Conservation (phyloP, 805 yeast genomes). For the Schizosaccharomyces pombe region DNA sequence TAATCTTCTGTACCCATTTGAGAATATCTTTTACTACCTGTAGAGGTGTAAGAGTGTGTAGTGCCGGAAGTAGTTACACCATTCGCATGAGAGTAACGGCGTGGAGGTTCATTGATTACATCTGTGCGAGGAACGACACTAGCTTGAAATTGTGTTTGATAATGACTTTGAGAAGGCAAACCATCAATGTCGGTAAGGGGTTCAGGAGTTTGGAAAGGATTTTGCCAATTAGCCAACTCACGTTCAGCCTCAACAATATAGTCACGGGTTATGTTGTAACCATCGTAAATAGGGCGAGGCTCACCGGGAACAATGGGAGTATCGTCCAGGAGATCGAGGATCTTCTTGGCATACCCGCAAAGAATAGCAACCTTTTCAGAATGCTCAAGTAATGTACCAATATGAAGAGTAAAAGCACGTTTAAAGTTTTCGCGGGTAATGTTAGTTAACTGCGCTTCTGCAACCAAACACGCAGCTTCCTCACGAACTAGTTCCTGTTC, state of each 20-base stretch:
- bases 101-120: background rate
- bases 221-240: constrained; percentile 85
- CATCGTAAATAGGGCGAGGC: constrained; percentile 93
- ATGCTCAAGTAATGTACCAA: constrained; percentile 82
- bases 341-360: constrained; percentile 96
- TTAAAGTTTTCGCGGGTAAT: constrained; percentile 94
- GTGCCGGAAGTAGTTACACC: background rate
- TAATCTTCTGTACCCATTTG: too few species aligned
- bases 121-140: background rate
- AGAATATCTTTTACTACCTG: too few species aligned
- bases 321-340: constrained; percentile 86
- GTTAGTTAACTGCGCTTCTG: constrained; percentile 95
- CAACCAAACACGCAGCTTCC: constrained; percentile 95
- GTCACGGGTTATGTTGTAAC: constrained; percentile 94
- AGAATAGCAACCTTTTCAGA: constrained; percentile 89
- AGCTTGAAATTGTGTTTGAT: background rate
- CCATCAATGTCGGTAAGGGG: constrained; percentile 1
- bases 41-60: background rate
- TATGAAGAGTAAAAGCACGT: constrained; percentile 92
- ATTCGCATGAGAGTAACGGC: background rate
- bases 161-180: background rate
- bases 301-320: constrained; percentile 97
- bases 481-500: constrained; percentile 98
- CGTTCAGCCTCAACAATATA: constrained; percentile 91
- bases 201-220: background rate